Evolutionary conservation across 2,329 filamentous ascomycete genomes (phyloP).

Genomic region (Talaromyces marneffei): DNA sequence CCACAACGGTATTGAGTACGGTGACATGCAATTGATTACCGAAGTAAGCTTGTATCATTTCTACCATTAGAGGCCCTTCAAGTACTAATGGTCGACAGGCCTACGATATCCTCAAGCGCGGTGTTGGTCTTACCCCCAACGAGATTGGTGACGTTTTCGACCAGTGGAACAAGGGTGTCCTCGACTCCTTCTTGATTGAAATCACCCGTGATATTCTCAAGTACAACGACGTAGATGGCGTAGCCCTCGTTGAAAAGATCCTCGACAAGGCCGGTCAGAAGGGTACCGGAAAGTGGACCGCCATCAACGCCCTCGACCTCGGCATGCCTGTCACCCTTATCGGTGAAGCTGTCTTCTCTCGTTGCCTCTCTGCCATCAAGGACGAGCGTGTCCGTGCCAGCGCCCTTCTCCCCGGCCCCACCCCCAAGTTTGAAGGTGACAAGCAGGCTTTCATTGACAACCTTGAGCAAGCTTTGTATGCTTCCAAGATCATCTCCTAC

Average conservation of each 20-base stretch:
- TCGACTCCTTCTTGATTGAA: constrained; percentile 98
- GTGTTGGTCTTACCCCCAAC: constrained; percentile 79
- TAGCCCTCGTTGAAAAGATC: constrained; percentile 94
- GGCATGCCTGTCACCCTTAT: constrained; percentile 98
- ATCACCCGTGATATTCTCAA: constrained; percentile 98
- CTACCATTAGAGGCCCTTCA: neutral
- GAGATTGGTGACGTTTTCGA: constrained; percentile 93
- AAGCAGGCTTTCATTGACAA: constrained; percentile 91
- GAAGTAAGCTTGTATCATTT: constrained; percentile 59
- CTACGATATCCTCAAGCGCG: constrained; percentile 99
- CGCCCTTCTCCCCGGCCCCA: constrained; percentile 69
- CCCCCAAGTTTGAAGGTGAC: constrained; percentile 78
- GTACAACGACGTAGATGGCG: constrained; percentile 92
- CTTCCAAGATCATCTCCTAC: constrained; percentile 99
- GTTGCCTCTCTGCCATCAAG: constrained; percentile 93
- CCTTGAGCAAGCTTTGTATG: constrained; percentile 97
- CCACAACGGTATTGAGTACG: constrained; percentile 99
- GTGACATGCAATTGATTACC: constrained; percentile 99
- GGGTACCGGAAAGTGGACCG: constrained; percentile 99
- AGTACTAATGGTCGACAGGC: constrained; percentile 54
- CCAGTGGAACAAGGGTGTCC: constrained; percentile 97
- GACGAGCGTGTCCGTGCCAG: constrained; percentile 80
- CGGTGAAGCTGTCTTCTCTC: constrained; percentile 90
- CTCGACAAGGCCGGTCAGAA: constrained; percentile 98
- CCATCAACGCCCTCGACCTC: constrained; percentile 96